Conservation (phyloP, 495 filamentous ascomycete genomes). For the Cryomyces minteri region DNA sequence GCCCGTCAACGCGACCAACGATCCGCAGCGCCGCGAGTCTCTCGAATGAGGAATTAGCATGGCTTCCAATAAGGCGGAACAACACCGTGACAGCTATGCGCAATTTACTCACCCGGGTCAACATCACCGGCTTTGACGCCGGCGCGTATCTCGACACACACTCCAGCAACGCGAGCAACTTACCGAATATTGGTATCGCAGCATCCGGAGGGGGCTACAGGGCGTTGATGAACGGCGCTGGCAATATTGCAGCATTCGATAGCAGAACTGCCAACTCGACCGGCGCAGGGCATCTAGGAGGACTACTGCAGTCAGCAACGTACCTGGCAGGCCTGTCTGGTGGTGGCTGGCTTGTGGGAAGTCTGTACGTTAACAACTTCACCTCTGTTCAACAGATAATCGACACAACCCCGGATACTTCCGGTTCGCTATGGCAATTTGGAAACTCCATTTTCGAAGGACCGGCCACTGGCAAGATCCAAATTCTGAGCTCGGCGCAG, state of each 20-base stretch:
- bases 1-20: constrained; percentile 26
- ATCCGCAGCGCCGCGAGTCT: constrained; percentile 36
- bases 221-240: constrained; percentile 77
- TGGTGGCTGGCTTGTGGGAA: constrained; percentile 76
- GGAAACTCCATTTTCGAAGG: constrained; percentile 59
- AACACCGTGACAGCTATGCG: constrained; percentile 48
- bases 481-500: constrained; percentile 24
- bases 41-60: constrained; percentile 48
- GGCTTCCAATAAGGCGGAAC: constrained; percentile 39
- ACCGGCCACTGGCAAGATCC: constrained; percentile 32
- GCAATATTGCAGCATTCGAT: constrained; percentile 73
- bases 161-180: constrained; percentile 33
- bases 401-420: constrained; percentile 22
- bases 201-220: constrained; percentile 60
- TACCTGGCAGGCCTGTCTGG: constrained; percentile 78
- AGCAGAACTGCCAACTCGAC: constrained; percentile 50
- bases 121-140: constrained; percentile 63
- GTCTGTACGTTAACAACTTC: constrained; percentile 82
- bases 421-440: constrained; percentile 54
- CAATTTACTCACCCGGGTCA: constrained; percentile 51
- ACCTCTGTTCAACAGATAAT: constrained; percentile 48
- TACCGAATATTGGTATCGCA: constrained; percentile 47
- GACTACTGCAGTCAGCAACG: constrained; percentile 66
- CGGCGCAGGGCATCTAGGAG: constrained; percentile 53
- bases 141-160: constrained; percentile 43